Evolutionary conservation across 179 eudicot genomes (phyloP).

Genomic region (Patellifolia procumbens): DNA sequence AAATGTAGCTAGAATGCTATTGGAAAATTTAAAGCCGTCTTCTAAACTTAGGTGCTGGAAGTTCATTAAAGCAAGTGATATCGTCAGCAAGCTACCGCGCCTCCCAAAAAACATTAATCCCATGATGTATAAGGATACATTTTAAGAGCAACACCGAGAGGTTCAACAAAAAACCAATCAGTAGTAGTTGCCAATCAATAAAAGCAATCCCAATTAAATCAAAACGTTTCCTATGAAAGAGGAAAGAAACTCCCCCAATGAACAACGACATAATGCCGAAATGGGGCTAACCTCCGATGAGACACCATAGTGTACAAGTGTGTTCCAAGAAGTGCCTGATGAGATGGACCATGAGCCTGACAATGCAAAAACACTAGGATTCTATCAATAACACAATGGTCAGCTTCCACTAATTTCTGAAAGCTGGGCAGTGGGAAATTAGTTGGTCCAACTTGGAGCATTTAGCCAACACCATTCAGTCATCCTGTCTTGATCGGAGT

Average conservation of each 20-base stretch:
- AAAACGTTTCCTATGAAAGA: background rate
- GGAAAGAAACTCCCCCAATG: background rate
- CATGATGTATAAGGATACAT: background rate
- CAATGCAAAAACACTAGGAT: background rate
- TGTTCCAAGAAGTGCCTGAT: conserved; percentile 22
- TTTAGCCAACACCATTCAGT: background rate
- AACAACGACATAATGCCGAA: conserved; percentile 1
- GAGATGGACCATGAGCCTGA: conserved; percentile 29
- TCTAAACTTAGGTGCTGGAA: background rate
- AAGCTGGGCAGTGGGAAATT: background rate
- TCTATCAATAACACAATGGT: background rate
- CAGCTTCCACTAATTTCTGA: background rate
- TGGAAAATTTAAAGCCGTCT: background rate
- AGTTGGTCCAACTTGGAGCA: background rate
- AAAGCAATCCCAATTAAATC: background rate
- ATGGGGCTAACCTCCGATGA: conserved; percentile 23
- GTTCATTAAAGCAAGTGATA: background rate
- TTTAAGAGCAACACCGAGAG: background rate
- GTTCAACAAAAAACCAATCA: background rate
- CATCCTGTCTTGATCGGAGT: background rate
- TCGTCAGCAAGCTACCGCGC: background rate
- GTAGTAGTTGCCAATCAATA: background rate
- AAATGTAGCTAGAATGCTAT: background rate
- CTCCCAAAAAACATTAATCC: background rate
- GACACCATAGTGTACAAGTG: conserved; percentile 28